Evolutionary conservation across 805 yeast genomes (phyloP), one percentile per base, ranked within the genome.

Genomic region (Myxozyma neglecta): DNA sequence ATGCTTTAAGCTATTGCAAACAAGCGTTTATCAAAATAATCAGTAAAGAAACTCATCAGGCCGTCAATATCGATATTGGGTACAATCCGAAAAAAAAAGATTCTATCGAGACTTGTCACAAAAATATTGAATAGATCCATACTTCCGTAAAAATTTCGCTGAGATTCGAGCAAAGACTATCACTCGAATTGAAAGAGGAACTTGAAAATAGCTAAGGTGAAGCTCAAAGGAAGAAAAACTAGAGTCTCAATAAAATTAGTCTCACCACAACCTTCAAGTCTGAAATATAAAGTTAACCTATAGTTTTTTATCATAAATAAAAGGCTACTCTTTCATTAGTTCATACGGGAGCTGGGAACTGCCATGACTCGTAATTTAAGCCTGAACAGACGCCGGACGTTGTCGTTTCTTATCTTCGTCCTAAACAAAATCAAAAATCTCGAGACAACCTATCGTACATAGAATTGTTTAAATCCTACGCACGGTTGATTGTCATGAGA

Each of bases 321-420:
- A 42, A n/a, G n/a, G 18, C 54, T 51, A 24, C 37, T 24, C 37
- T 24, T 9, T 29, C 7, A 39, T 51, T 39, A 51, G 55, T 34
- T 36, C 24, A 40, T 51, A 16, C 44, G 34, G 16, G 16, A 8
- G 24, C 43, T 14, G 36, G 39, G 37, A 36, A n/a, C 43, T 40
- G n/a, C 37, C 37, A 34, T 35, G 11, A 36, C 53, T 24, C 18
- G 46, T 24, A 44, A 18, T 4, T 56, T 49, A 60, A n/a, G 64
- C 64, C 48, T 56, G 51, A 3, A 60, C 51, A 11, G 58, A 36
- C 2, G 64, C 44, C 7, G 64, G 49, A 11, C 58, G 57, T 29
- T 60, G 64, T 32, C 64, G 47, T 44, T 60, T 60, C 16, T 39
- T 47, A 49, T 59, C 63, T 10, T 40, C 39, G 18, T 20, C 51